Evolutionary conservation across 805 yeast genomes (phyloP).

Genomic region (Starmerella etchellsii): DNA sequence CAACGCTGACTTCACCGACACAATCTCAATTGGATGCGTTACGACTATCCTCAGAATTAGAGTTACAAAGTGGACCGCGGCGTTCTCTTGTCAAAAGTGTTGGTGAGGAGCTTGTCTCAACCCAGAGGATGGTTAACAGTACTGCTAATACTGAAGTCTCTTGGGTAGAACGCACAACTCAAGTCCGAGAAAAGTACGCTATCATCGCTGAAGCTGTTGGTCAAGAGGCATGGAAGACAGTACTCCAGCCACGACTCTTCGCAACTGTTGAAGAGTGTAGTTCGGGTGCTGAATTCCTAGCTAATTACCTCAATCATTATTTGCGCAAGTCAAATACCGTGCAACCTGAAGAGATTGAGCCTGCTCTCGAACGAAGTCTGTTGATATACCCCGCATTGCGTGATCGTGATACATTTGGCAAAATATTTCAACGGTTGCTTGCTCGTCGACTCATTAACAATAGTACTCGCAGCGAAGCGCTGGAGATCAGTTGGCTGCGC

Average conservation of each 20-base stretch:
- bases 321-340: slow-evolving; percentile 60
- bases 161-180: slow-evolving; percentile 13
- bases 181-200: slow-evolving; percentile 5
- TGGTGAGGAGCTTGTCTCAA: neutral
- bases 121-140: slow-evolving; percentile 5
- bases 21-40: slow-evolving; percentile 5
- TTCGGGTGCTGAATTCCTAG: slow-evolving; percentile 6
- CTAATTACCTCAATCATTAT: slow-evolving; percentile 58
- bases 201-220: slow-evolving; percentile 1
- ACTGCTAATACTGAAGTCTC: neutral
- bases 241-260: neutral
- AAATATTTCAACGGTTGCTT: slow-evolving; percentile 71
- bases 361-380: slow-evolving; percentile 66
- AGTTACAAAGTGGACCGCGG: neutral
- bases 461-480: slow-evolving; percentile 67
- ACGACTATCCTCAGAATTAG: slow-evolving; percentile 15
- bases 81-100: slow-evolving; percentile 5
- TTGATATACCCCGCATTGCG: slow-evolving; percentile 71
- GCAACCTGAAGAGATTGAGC: slow-evolving; percentile 44
- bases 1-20: neutral
- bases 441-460: slow-evolving; percentile 83
- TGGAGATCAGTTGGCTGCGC: slow-evolving; percentile 42
- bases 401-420: slow-evolving; percentile 90
- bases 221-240: neutral
- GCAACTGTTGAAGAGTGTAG: neutral